Evolutionary conservation across 2,329 filamentous ascomycete species (phyloP).

Genomic region (Xylariomycetidae sp.): DNA sequence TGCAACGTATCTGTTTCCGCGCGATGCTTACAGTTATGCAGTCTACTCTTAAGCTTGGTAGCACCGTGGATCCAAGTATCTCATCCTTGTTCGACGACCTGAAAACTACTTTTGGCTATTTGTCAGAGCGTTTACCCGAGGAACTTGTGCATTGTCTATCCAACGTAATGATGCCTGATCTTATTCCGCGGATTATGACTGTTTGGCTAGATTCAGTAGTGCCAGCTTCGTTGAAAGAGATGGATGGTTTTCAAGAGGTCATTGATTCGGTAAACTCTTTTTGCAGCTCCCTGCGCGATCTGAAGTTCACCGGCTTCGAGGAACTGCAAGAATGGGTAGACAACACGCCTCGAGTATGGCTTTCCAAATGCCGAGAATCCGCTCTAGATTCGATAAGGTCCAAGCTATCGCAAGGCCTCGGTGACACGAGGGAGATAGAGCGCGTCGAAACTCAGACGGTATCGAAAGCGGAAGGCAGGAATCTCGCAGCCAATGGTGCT

Average conservation of each 20-base stretch:
- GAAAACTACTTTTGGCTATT: conserved; percentile 44
- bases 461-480: conserved; percentile 59
- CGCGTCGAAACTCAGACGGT: conserved; percentile 80
- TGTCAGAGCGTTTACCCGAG: conserved; percentile 47
- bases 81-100: conserved; percentile 51
- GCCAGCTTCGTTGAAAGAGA: conserved; percentile 66
- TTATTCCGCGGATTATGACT: conserved; percentile 64
- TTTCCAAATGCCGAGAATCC: conserved; percentile 75
- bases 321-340: conserved; percentile 76
- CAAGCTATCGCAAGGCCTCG: conserved; percentile 63
- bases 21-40: conserved; percentile 20
- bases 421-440: conserved; percentile 67
- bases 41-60: conserved; percentile 40
- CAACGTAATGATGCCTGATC: conserved; percentile 62
- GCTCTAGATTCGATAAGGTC: conserved; percentile 71
- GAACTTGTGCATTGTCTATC: conserved; percentile 59
- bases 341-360: conserved; percentile 77
- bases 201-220: conserved; percentile 74
- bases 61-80: conserved; percentile 40
- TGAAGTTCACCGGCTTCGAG: conserved; percentile 58
- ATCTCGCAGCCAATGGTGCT: conserved; percentile 52
- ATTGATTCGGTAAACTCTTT: conserved; percentile 63
- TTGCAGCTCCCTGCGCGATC: conserved; percentile 54
- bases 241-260: conserved; percentile 66
- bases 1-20: neutral